phyloP scores from a whole-genome alignment of 176 grass and related monocot genomes.

The Triticum timopheevii region DNA sequence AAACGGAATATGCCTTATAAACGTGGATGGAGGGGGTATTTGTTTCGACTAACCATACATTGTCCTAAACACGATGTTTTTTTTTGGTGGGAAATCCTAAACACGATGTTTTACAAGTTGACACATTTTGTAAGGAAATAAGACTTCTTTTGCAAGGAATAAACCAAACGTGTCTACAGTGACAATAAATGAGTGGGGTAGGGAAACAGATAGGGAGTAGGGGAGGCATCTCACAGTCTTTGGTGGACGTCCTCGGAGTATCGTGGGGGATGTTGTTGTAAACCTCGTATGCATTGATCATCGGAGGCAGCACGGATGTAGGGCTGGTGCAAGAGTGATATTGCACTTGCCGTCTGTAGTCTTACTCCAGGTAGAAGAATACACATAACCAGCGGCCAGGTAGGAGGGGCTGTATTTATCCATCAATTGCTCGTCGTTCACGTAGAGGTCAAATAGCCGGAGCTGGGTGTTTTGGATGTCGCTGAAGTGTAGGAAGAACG shows the following conservation, averaged over 20 bases:
- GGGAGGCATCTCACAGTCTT: not conserved
- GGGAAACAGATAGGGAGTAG: no score
- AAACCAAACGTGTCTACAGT: no score
- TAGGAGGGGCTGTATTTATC: not conserved
- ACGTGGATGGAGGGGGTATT: no score
- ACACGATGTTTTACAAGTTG: no score
- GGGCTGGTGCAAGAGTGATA: not conserved
- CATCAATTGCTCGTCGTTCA: not conserved
- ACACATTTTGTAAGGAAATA: no score
- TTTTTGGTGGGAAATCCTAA: no score
- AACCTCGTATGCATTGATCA: slow-evolving; percentile 30
- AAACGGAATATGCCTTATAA: no score
- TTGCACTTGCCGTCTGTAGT: not conserved
- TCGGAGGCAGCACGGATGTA: slow-evolving; percentile 30
- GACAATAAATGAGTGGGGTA: no score
- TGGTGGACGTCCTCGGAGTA: not conserved
- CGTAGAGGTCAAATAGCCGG: not conserved
- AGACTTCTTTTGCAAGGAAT: no score
- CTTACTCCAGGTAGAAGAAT: not conserved
- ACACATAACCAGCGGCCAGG: not conserved
- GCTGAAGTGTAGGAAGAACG: not conserved
- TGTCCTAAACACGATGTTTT: no score
- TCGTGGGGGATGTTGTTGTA: not conserved
- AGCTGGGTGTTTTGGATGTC: not conserved
- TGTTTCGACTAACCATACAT: no score